Evolutionary conservation across 2,329 filamentous ascomycete species (phyloP).

Genomic region (Sclerotinia trifoliorum): DNA sequence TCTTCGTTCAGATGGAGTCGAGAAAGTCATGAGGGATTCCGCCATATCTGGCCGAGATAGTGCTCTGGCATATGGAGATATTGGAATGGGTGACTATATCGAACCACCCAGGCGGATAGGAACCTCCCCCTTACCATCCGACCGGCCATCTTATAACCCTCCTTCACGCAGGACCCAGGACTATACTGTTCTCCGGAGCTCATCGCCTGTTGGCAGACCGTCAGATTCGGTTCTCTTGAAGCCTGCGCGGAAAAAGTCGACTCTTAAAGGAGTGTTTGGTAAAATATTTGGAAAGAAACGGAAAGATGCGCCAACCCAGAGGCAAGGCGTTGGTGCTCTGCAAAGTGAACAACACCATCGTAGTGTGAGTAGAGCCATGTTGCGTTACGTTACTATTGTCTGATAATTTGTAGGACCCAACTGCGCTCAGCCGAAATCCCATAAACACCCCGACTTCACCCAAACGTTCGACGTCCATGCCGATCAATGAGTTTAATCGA

Average conservation of each 20-base stretch:
- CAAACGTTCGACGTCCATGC: constrained; percentile 58
- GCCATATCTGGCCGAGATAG: constrained; percentile 21
- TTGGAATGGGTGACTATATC: constrained; percentile 14
- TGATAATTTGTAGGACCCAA: constrained; percentile 42
- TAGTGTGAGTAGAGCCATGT: constrained; percentile 47
- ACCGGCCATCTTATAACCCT: constrained; percentile 27
- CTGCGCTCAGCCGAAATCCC: constrained; percentile 40
- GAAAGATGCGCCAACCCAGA: constrained; percentile 8
- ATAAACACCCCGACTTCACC: constrained; percentile 42
- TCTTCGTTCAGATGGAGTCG: constrained; percentile 23
- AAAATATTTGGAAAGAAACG: constrained; percentile 57
- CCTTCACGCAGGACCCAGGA: constrained; percentile 24
- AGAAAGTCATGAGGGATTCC: constrained; percentile 19
- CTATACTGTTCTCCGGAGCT: background rate
- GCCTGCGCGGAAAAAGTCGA: constrained; percentile 57
- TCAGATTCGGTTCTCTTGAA: constrained; percentile 41
- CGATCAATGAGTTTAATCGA: constrained; percentile 59
- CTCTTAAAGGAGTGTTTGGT: constrained; percentile 54
- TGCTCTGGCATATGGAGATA: constrained; percentile 26
- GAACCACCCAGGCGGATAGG: constrained; percentile 18
- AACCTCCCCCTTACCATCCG: constrained; percentile 17
- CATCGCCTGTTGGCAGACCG: constrained; percentile 37
- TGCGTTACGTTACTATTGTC: constrained; percentile 20
- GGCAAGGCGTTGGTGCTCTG: constrained; percentile 20
- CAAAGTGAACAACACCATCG: constrained; percentile 44